Evolutionary conservation across 371 early-diverging fungal genomes (phyloP), one percentile per base, ranked within the genome.

Genomic region (Haplosporangium sp.): DNA sequence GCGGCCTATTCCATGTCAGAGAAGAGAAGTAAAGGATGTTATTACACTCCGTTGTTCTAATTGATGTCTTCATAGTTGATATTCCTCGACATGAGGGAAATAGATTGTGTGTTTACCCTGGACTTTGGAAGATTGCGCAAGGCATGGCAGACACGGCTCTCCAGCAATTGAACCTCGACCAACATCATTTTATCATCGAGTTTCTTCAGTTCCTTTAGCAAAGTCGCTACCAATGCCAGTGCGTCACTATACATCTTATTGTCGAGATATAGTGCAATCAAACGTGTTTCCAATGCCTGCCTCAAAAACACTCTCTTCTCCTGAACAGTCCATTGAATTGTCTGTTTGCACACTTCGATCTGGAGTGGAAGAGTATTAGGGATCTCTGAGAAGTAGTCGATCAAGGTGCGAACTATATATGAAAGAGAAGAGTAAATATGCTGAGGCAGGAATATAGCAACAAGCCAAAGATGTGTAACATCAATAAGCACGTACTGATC

Each of bases 181-280:
- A 99, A 84, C 27, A 96, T 95, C 92, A 95, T 94, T 86, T 99
- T 98, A 88, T 99, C 99, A 88, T 99, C 99, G 71, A 98, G 86
- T 47, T 96, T 95, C 88, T 99, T 99, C 37, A 99, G 90, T 86
- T 98, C 98, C 76, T 94, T 96, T 63, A 97, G 90, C 55, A 99
- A 87, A 47, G 90, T 86, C 47, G 90, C 88, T 47, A 98, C 97
- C 73, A 99, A 85, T 11, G 85, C 86, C 48, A 99, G 85, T 0
- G 98, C 94, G 71, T 97, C 96, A 38, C 96, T 91, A 77, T 97
- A 97, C 93, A 94, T 94, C 81, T 94, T 94, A 87, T 95, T 95
- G 66, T 97, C 97, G 65, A 97, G 88, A 78, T 97, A 96, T 85
- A 99, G 86, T 13, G 96, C 93, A 44, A 94, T 93, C 40, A 98